These are phyloP conservation scores for Biscogniauxia sp. DNA, from an alignment of 2,329 filamentous ascomycete genomes.

Conservation along the genomic window DNA sequence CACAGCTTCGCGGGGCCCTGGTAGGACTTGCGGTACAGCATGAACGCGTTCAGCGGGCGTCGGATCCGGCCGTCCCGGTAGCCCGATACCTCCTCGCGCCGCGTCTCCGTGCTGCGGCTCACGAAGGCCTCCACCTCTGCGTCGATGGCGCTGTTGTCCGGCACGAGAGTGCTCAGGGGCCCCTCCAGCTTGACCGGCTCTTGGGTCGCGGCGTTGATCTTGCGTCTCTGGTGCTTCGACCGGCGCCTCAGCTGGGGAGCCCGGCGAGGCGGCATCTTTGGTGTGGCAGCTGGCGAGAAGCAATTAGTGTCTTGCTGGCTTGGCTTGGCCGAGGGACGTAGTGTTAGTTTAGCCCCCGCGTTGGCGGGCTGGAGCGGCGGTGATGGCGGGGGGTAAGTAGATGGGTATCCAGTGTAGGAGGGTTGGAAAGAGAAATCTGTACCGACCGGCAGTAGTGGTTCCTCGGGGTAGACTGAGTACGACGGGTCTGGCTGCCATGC, in stretches of 20 bases:
- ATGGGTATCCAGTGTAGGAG: neutral
- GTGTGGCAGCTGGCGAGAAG: neutral
- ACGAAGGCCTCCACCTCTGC: constrained; percentile 1
- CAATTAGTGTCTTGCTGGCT: neutral
- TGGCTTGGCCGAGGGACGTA: neutral
- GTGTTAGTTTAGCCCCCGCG: neutral
- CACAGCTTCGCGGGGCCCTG: neutral
- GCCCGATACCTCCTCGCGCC: neutral
- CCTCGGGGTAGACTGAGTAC: neutral
- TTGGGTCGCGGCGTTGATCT: neutral
- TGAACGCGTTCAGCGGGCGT: constrained; percentile 6
- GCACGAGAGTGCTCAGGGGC: neutral
- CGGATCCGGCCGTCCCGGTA: neutral
- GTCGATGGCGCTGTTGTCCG: neutral
- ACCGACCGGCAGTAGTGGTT: neutral
- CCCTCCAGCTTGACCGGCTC: neutral
- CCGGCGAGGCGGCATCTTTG: neutral
- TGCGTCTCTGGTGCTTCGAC: neutral
- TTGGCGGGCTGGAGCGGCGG: neutral
- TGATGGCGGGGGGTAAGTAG: neutral
- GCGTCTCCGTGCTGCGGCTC: neutral
- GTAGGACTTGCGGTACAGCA: constrained; percentile 9
- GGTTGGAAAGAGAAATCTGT: neutral
- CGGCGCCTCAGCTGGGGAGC: neutral
- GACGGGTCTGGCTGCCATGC: neutral